These are phyloP conservation scores for Paramecium caudatum DNA, from an alignment of 73 alveolate genomes.

Conservation along the genomic window DNA sequence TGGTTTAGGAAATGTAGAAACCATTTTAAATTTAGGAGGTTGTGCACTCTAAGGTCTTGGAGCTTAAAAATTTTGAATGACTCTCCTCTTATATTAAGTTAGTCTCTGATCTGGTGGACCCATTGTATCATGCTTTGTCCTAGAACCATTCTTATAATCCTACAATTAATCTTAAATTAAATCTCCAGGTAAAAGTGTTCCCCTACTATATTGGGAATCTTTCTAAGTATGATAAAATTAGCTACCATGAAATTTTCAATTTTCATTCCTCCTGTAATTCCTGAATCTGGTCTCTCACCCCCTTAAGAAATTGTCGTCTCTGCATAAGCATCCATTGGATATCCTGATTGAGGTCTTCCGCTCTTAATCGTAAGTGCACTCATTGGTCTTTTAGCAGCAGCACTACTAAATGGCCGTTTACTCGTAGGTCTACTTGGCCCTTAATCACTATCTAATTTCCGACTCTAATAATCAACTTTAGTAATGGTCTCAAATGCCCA, in stretches of 20 bases:
- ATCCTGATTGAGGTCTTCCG: constrained; percentile 58
- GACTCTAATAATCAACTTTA: constrained; percentile 57
- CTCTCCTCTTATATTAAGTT: neutral
- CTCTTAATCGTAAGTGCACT: constrained; percentile 64
- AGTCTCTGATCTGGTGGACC: constrained; percentile 7
- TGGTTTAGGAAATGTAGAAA: constrained; percentile 60
- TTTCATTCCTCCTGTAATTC: constrained; percentile 5
- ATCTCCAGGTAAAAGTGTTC: constrained; percentile 61
- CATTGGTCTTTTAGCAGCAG: constrained; percentile 33
- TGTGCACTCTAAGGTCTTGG: constrained; percentile 57
- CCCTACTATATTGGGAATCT: constrained; percentile 14
- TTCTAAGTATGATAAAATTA: too few species aligned
- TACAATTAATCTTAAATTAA: constrained; percentile 47
- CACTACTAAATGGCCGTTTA: constrained; percentile 57
- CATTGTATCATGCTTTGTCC: constrained; percentile 72
- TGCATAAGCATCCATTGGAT: constrained; percentile 62
- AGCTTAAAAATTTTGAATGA: constrained; percentile 27
- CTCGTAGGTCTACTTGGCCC: neutral
- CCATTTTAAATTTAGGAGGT: neutral
- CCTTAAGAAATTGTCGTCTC: constrained; percentile 32
- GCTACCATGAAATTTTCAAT: too few species aligned
- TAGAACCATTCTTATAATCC: constrained; percentile 61
- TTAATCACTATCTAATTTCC: constrained; percentile 57
- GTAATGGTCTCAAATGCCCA: constrained; percentile 50
- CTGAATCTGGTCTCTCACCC: constrained; percentile 66